Evolutionary conservation across 2,329 filamentous ascomycete species (phyloP).

Genomic region (Fonsecaea erecta): DNA sequence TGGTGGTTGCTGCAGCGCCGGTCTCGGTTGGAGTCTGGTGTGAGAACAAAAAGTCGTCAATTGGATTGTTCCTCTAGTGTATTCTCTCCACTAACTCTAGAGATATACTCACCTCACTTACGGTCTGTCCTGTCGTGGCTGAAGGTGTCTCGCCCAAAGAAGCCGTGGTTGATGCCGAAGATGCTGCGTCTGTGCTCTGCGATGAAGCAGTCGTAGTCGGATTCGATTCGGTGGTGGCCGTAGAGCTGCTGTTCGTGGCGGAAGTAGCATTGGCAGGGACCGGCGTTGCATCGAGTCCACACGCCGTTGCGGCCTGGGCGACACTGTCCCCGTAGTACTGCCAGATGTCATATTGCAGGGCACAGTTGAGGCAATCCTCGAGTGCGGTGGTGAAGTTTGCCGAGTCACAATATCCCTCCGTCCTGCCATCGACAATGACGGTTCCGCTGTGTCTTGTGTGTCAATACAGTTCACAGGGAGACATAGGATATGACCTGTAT

Average conservation of each 20-base stretch:
- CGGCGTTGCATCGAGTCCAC: conserved; percentile 35
- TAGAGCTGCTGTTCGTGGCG: conserved; percentile 34
- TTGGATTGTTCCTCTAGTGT: not conserved
- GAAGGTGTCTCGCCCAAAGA: not conserved
- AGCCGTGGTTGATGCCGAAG: not conserved
- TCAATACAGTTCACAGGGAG: not conserved
- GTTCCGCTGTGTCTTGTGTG: conserved; percentile 34
- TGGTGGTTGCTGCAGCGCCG: not conserved
- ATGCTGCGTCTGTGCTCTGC: conserved; percentile 10
- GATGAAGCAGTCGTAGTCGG: conserved; percentile 19
- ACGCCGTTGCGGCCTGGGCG: conserved; percentile 43
- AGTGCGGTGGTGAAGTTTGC: conserved; percentile 40
- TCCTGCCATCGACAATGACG: conserved; percentile 38
- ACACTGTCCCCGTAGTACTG: conserved; percentile 50
- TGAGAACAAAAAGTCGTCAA: not conserved
- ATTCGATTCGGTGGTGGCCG: conserved; percentile 28
- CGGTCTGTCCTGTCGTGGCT: not conserved
- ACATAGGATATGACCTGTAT: not conserved
- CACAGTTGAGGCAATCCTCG: conserved; percentile 49
- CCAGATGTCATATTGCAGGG: conserved; percentile 52
- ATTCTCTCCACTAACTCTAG: not conserved
- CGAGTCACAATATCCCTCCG: conserved; percentile 39
- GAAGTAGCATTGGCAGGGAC: conserved; percentile 24
- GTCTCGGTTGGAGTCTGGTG: not conserved
- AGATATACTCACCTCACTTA: not conserved